Evolutionary conservation across 768 basidiomycete species (phyloP).

Genomic region (Tulasnella sp.): DNA sequence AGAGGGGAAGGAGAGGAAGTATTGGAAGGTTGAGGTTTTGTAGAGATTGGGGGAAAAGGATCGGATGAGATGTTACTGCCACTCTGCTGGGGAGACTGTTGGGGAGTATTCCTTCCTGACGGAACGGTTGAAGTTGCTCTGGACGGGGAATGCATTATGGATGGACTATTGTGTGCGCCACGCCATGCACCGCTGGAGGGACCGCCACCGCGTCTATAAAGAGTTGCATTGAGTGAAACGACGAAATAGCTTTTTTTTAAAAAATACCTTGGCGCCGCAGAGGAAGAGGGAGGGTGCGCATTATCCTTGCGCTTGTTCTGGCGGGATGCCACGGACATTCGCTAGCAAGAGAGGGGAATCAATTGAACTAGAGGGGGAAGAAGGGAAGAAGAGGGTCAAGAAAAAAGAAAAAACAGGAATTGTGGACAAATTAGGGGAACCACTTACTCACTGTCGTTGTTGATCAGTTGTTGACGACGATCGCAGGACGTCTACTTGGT

Average conservation of each 20-base stretch:
- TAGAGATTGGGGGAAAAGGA: too few relatives aligned
- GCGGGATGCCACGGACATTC: neutral
- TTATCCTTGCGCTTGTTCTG: neutral
- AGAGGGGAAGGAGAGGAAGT: slow-evolving; percentile 2
- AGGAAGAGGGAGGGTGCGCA: neutral
- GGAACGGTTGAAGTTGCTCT: neutral
- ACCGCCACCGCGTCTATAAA: slow-evolving; percentile 4
- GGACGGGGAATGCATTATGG: slow-evolving; percentile 8
- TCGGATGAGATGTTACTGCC: too few relatives aligned
- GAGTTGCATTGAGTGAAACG: neutral
- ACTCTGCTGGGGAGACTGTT: neutral
- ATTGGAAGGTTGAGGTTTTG: slow-evolving; percentile 10
- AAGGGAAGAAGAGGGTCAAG: too few relatives aligned
- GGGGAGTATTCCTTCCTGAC: neutral
- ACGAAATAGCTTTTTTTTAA: neutral
- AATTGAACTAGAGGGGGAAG: too few relatives aligned
- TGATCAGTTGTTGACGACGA: too few relatives aligned
- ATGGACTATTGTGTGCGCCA: slow-evolving; percentile 9
- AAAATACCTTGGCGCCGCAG: neutral
- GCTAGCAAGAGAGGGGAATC: too few relatives aligned
- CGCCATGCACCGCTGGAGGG: slow-evolving; percentile 12
- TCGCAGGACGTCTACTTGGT: too few relatives aligned
- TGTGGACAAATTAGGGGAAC: too few relatives aligned
- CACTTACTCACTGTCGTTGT: too few relatives aligned
- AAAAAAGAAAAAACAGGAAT: too few relatives aligned